Evolutionary conservation across 345 rosid species (phyloP).

Genomic region (Draba incana): DNA sequence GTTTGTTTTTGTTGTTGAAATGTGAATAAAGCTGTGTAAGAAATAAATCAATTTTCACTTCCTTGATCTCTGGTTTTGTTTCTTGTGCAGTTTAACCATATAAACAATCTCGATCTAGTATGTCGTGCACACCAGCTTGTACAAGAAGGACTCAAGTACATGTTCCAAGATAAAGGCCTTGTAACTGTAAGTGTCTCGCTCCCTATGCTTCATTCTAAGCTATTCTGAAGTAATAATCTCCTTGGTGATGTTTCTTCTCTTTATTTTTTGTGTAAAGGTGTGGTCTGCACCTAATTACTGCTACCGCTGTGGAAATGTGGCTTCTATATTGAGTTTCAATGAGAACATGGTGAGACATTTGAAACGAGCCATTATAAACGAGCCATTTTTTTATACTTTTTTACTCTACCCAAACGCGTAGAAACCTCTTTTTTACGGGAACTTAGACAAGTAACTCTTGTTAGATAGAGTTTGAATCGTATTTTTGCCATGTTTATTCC

Average conservation of each 20-base stretch:
- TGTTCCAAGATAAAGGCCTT: constrained; percentile 99
- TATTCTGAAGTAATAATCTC: constrained; percentile 22
- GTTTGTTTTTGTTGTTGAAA: background rate
- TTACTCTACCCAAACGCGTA: constrained; percentile 1
- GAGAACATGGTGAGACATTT: constrained; percentile 80
- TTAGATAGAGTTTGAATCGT: background rate
- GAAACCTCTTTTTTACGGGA: background rate
- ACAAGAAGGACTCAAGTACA: constrained; percentile 99
- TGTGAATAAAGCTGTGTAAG: background rate
- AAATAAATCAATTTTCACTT: constrained; percentile 4
- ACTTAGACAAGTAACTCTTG: background rate
- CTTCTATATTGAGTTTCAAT: constrained; percentile 96
- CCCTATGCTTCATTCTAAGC: background rate
- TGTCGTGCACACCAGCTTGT: constrained; percentile 99
- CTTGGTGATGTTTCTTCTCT: constrained; percentile 38
- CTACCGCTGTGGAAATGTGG: constrained; percentile 99
- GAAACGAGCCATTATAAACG: background rate
- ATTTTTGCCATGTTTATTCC: background rate
- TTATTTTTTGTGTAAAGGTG: constrained; percentile 57
- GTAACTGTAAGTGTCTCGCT: constrained; percentile 70
- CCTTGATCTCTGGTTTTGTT: constrained; percentile 31
- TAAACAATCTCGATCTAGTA: constrained; percentile 91
- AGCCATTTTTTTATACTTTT: background rate
- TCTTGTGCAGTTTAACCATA: constrained; percentile 81
- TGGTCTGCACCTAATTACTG: constrained; percentile 99